These are phyloP conservation scores for Aspergillus udagawae DNA, from an alignment of 2,329 filamentous ascomycete genomes.

Conservation along the genomic window DNA sequence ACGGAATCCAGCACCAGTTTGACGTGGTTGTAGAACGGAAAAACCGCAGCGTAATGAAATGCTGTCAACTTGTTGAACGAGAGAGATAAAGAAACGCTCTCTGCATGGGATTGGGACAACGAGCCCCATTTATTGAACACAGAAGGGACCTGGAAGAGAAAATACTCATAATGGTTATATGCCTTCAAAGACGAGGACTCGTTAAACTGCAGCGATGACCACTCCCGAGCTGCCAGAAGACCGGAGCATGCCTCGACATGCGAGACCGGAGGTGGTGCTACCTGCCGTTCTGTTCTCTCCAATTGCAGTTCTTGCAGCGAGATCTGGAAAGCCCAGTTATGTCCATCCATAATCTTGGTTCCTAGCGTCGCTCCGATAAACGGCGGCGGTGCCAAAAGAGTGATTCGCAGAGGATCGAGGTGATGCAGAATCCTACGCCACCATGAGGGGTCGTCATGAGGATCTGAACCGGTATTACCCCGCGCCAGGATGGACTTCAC, in stretches of 20 bases:
- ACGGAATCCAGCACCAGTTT: conserved; percentile 44
- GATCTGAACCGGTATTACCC: conserved; percentile 40
- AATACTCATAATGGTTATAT: conserved; percentile 70
- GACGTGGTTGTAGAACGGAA: conserved; percentile 62
- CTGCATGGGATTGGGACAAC: conserved; percentile 22
- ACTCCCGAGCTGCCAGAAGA: conserved; percentile 59
- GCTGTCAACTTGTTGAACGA: conserved; percentile 43
- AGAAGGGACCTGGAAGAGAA: conserved; percentile 60
- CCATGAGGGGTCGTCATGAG: conserved; percentile 36
- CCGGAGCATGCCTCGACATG: conserved; percentile 19
- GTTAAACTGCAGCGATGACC: conserved; percentile 65
- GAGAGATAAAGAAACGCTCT: conserved; percentile 33
- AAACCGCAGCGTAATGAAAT: conserved; percentile 61
- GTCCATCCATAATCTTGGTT: conserved; percentile 53
- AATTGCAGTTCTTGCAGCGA: conserved; percentile 59
- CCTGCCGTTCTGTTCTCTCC: conserved; percentile 17
- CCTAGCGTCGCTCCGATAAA: conserved; percentile 60
- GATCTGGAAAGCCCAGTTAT: conserved; percentile 62
- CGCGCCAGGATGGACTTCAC: conserved; percentile 48
- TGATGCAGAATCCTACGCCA: conserved; percentile 55
- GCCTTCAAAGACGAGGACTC: conserved; percentile 70
- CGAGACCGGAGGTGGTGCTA: conserved; percentile 24
- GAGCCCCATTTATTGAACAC: conserved; percentile 49
- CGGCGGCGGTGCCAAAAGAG: conserved; percentile 58
- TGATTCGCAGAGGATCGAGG: conserved; percentile 52